Base-by-base conservation (phyloP, 495 filamentous ascomycete species). In the Wilcoxina mikolae region DNA sequence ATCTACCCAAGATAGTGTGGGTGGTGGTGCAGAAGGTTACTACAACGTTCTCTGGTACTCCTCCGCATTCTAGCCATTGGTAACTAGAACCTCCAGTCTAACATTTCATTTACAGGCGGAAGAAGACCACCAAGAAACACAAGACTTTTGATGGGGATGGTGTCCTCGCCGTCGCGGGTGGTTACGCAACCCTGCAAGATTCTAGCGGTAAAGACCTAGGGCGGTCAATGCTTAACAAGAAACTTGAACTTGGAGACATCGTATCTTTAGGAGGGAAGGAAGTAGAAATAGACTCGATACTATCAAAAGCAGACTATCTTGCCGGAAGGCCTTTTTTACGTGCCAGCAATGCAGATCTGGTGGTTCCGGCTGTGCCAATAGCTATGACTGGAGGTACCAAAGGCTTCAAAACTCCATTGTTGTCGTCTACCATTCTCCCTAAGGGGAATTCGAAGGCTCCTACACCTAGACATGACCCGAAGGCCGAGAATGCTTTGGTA, bases 111-210 rank as follows among this genome's bases (percentile, higher is more conserved):
- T 11, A 10, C 57, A 83, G 81, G 82, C 78, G 84, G 18, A 87
- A 84, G 65, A 79, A 77, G 47, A 86, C 81, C 0, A 73, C 69
- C 12, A 90, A 87, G 66, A 90, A 88, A 68, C 78, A 88, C 69
- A 90, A 88, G 65, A 87, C 82, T 15, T 90, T 85, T 81, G 84
- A 88, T 66, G 84, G 85, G n/a, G 84, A 90, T 65, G 84, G 83
- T 2, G 72, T 87, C 4, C 71, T 90, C 10, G 68, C 73, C 2
- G 70, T 81, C 1, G 62, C 67, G 0, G 71, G 69, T 15, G 81
- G 82, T 4, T 76, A 74, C 60, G 82, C 79, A 11, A 69, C 69
- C 51, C 70, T 90, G 4, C 74, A 80, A 51, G 81, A 87, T 65
- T 65, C 77, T 7, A 75, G 75, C 1, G 84, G 84, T 7, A 78